Base-by-base conservation (phyloP, 768 basidiomycete species). In the Rubroboletus pulcherrimus region DNA sequence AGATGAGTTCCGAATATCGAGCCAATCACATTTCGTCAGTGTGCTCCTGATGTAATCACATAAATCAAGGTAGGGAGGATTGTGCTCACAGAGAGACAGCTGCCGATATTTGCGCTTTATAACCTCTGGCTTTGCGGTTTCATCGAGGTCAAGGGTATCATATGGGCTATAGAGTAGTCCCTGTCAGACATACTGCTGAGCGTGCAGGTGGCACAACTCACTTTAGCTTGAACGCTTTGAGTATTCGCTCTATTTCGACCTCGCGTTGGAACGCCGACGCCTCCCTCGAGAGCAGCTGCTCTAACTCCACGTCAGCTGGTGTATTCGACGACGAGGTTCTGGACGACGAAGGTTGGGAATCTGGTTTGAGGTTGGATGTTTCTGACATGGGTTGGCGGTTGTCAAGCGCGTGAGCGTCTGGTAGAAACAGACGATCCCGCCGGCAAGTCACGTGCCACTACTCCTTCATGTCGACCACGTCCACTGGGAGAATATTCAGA, bases 151-250 rank as follows among this genome's bases (percentile, higher is more conserved):
- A 61, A 99, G 76, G 54, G 95, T 86, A 69, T 98, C 96, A 73
- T 98, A 99, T 38, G 97, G 92, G 70, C 93, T 96, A 34, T 34
- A n/a, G 35, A 12, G 30, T 5, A 5, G 19, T 3, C 12, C 5
- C 5, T 26, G 35, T 66, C 38, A 56, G 54, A 40, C 30, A 30
- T 46, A 9, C 9, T 9, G 12, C 37, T 7, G 14, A 21, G 40
- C 7, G n/a, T 5, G 40, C 5, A 15, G 41, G 38, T 33, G 19
- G 10, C 10, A 52, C 10, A 15, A 74, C 85, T 62, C 55, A 96
- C 94, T 98, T 99, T 64, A 98, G 81, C 72, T 93, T 98, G 82
- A 99, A 98, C 0, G 95, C 87, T 63, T 86, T 89, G 47, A 98
- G 76, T 60, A 99, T 93, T 26, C 97, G 85, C 54, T 96, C 92